Evolutionary conservation across 176 grass and related monocot genomes (phyloP).

Genomic region (Ampelocalamus luodianensis): DNA sequence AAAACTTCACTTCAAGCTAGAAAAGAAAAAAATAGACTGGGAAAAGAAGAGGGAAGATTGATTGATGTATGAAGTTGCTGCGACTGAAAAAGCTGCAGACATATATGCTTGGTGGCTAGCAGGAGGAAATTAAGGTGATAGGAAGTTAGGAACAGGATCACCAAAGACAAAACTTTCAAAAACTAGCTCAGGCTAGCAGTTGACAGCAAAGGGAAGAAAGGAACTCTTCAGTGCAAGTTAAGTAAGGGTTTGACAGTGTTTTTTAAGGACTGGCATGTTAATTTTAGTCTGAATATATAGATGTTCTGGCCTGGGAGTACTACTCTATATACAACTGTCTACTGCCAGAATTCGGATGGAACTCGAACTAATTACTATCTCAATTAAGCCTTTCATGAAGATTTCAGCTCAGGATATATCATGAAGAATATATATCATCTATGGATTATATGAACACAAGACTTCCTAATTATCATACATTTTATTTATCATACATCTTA

Average conservation of each 20-base stretch:
- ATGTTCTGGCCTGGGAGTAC: background rate
- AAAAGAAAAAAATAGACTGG: background rate
- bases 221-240: background rate
- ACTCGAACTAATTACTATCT: background rate
- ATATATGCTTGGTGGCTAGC: background rate
- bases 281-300: background rate
- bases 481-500: no score
- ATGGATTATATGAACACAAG: background rate
- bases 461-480: no score
- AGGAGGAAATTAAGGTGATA: background rate
- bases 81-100: constrained; percentile 22
- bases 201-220: background rate
- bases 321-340: background rate
- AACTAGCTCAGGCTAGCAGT: background rate
- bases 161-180: background rate
- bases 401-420: background rate
- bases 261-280: background rate
- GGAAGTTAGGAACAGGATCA: background rate
- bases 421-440: background rate
- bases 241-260: background rate
- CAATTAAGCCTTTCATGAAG: background rate
- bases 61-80: constrained; percentile 17
- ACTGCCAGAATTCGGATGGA: background rate
- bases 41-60: background rate
- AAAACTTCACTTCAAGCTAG: background rate